Conservation (phyloP, 2,329 filamentous ascomycete genomes). For the Colletotrichum endophyticum region DNA sequence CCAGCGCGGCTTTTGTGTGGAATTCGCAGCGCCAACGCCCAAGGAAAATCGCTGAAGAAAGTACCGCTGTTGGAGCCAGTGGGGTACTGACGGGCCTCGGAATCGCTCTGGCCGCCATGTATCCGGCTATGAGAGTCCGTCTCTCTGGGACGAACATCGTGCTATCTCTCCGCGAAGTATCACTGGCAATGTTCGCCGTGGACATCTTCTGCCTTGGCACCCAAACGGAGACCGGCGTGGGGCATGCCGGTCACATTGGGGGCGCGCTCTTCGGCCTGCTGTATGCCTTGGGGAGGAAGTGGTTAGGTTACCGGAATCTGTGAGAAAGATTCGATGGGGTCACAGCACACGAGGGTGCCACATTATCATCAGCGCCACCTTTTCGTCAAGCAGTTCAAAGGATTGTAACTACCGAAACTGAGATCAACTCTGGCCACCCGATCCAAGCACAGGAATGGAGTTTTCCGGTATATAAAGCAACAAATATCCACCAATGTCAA, state of each 20-base stretch:
- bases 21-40: not conserved
- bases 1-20: not conserved
- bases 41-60: not conserved
- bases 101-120: slow-evolving; percentile 8
- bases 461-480: not conserved
- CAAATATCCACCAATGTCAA: not conserved
- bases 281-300: slow-evolving; percentile 3
- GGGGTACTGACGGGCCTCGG: slow-evolving; percentile 5
- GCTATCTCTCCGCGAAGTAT: not conserved
- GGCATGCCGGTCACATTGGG: slow-evolving; percentile 9
- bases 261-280: slow-evolving; percentile 10
- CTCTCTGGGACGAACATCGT: slow-evolving; percentile 1
- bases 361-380: not conserved
- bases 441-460: not conserved
- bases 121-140: slow-evolving; percentile 3
- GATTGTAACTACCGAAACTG: not conserved
- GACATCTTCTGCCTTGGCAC: slow-evolving; percentile 5
- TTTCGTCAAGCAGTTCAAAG: not conserved
- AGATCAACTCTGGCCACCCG: slow-evolving; percentile 16
- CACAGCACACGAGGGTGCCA: not conserved
- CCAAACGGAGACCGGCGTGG: slow-evolving; percentile 4
- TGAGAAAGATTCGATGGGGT: not conserved
- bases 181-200: slow-evolving; percentile 5
- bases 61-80: slow-evolving; percentile 8
- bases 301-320: not conserved